These are phyloP conservation scores for Sanghuangporus baumii DNA, from an alignment of 1,284 basidiomycete species.

Conservation along the genomic window DNA sequence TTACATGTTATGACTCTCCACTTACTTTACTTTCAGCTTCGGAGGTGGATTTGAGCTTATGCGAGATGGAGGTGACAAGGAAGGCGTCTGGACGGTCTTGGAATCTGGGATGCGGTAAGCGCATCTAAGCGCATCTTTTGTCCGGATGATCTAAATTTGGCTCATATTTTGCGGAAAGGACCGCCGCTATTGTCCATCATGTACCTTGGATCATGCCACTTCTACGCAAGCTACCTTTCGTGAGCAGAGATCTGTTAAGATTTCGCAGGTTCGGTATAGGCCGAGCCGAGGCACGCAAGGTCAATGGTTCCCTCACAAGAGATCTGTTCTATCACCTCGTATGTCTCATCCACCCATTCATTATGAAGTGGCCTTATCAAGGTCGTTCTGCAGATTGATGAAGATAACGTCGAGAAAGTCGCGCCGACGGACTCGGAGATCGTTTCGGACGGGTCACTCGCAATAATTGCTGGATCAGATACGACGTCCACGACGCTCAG, in stretches of 20 bases:
- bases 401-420: constrained; percentile 23
- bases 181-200: constrained; percentile 5
- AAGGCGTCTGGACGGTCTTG: neutral
- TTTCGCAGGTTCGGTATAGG: neutral
- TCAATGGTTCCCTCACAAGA: constrained; percentile 26
- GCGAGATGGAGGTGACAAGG: constrained; percentile 22
- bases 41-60: constrained; percentile 28
- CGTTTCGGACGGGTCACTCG: constrained; percentile 29
- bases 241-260: neutral
- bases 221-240: neutral
- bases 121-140: neutral
- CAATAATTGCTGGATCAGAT: constrained; percentile 35
- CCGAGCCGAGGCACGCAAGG: neutral
- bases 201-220: constrained; percentile 11
- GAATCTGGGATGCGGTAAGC: constrained; percentile 6
- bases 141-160: neutral
- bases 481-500: constrained; percentile 30
- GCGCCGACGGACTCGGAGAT: constrained; percentile 24
- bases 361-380: too few relatives aligned
- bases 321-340: constrained; percentile 38
- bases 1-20: neutral
- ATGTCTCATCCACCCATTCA: neutral
- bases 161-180: neutral
- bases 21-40: constrained; percentile 22
- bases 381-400: constrained; percentile 24